Conservation (phyloP, 176 grass and related monocot species). For the Bromus sterilis region DNA sequence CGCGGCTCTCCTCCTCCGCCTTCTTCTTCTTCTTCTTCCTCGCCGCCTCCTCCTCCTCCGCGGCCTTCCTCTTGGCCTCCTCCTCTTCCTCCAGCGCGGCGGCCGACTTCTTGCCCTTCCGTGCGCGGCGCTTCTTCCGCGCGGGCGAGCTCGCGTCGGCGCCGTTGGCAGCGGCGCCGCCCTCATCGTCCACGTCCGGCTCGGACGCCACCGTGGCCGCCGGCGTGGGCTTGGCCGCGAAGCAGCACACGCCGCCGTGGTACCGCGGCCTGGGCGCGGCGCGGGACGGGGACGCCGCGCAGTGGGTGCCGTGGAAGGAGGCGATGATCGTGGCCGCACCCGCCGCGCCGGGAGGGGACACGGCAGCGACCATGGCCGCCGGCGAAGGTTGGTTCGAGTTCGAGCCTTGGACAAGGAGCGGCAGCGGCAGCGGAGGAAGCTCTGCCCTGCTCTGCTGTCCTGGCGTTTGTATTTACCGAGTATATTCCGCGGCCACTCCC, state of each 20-base stretch:
- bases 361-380: constrained; percentile 27
- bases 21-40: background rate
- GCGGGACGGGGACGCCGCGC: constrained; percentile 18
- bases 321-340: constrained; percentile 30
- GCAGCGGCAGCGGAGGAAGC: background rate
- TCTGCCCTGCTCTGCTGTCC: background rate
- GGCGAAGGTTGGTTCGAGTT: background rate
- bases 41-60: constrained; percentile 1
- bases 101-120: constrained; percentile 28
- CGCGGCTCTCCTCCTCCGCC: constrained; percentile 19
- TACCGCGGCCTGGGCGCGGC: constrained; percentile 10
- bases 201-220: constrained; percentile 14
- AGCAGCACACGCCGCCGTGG: constrained; percentile 31
- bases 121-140: constrained; percentile 11
- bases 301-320: constrained; percentile 33
- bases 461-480: background rate
- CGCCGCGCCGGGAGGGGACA: constrained; percentile 5
- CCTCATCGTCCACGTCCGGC: background rate
- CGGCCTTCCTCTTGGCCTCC: background rate
- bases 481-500: background rate
- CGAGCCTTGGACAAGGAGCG: background rate
- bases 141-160: background rate
- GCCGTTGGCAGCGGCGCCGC: background rate
- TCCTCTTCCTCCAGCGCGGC: background rate
- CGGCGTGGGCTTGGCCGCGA: constrained; percentile 32